These are phyloP conservation scores for Lippia alba DNA, from an alignment of 305 asterid species.

Conservation along the genomic window DNA sequence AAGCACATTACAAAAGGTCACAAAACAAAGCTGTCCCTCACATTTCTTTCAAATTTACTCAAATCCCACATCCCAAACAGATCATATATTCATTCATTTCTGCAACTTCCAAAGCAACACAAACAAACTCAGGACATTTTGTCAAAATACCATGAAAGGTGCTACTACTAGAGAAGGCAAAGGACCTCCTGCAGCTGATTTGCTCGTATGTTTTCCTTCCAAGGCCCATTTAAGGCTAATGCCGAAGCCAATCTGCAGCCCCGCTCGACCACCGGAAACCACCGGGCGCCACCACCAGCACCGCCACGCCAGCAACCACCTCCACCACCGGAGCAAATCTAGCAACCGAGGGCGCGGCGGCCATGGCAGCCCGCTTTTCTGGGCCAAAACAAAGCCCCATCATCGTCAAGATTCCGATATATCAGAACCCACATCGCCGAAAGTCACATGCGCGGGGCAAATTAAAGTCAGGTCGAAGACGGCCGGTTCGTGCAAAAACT, in stretches of 20 bases:
- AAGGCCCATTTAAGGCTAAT: slow-evolving; percentile 72
- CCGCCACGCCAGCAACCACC: slow-evolving; percentile 20
- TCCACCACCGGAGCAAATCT: slow-evolving; percentile 33
- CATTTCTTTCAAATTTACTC: slow-evolving; percentile 36
- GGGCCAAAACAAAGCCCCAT: slow-evolving; percentile 54
- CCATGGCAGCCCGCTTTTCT: slow-evolving; percentile 52
- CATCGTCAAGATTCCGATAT: slow-evolving; percentile 41
- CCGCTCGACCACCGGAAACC: slow-evolving; percentile 61
- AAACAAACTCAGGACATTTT: not conserved
- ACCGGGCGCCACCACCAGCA: slow-evolving; percentile 43
- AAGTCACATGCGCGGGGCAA: slow-evolving; percentile 92
- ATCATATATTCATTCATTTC: slow-evolving; percentile 9
- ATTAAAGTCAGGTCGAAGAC: slow-evolving; percentile 67
- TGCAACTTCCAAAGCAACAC: not conserved
- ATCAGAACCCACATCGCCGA: slow-evolving; percentile 84
- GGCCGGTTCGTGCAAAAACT: slow-evolving; percentile 60
- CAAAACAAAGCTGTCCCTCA: slow-evolving; percentile 44
- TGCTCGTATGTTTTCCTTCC: slow-evolving; percentile 86
- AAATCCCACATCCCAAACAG: slow-evolving; percentile 9
- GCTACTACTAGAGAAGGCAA: slow-evolving; percentile 55
- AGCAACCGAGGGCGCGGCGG: slow-evolving; percentile 42
- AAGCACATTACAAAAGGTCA: slow-evolving; percentile 43
- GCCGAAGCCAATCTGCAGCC: slow-evolving; percentile 89
- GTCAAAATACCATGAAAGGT: slow-evolving; percentile 49
- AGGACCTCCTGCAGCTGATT: slow-evolving; percentile 79